Conservation (phyloP, 768 basidiomycete genomes). For the Coprinopsis cinerea region DNA sequence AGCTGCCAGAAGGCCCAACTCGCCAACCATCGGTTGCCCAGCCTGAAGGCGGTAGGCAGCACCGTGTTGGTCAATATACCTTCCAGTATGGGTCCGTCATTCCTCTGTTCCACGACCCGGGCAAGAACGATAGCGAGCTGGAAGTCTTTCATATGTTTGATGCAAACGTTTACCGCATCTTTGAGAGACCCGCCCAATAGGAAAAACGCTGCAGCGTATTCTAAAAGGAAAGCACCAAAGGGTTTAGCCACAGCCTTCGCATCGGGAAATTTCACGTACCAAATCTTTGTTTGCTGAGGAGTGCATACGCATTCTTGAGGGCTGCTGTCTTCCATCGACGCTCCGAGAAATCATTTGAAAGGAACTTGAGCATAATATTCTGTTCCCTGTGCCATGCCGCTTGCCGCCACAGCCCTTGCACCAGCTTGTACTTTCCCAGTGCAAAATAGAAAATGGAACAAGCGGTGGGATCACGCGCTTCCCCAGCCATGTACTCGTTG, state of each 20-base stretch:
- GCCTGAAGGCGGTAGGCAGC: conserved; percentile 75
- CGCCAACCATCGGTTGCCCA: conserved; percentile 89
- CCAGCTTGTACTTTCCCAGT: conserved; percentile 84
- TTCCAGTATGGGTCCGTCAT: conserved; percentile 71
- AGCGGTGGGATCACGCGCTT: conserved; percentile 79
- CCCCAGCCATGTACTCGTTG: conserved; percentile 87
- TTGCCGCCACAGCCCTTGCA: conserved; percentile 94
- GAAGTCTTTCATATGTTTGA: conserved; percentile 84
- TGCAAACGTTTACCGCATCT: conserved; percentile 88
- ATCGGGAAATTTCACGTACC: conserved; percentile 44
- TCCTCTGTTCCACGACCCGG: conserved; percentile 75
- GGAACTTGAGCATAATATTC: conserved; percentile 81
- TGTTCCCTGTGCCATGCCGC: conserved; percentile 93
- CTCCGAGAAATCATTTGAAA: conserved; percentile 82
- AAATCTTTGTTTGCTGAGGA: conserved; percentile 86
- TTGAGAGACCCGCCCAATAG: conserved; percentile 82
- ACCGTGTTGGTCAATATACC: conserved; percentile 70
- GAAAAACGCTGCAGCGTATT: conserved; percentile 99
- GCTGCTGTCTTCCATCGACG: conserved; percentile 90
- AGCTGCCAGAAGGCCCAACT: conserved; percentile 97
- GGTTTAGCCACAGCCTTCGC: conserved; percentile 8
- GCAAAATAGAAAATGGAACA: conserved; percentile 96
- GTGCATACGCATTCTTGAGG: conserved; percentile 91
- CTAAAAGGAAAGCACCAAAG: too few species aligned
- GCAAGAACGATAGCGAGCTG: conserved; percentile 87